Evolutionary conservation across 139 green algal genomes (phyloP), one percentile per base, ranked within the genome.

Genomic region (Mesotaenium endlicherianum): DNA sequence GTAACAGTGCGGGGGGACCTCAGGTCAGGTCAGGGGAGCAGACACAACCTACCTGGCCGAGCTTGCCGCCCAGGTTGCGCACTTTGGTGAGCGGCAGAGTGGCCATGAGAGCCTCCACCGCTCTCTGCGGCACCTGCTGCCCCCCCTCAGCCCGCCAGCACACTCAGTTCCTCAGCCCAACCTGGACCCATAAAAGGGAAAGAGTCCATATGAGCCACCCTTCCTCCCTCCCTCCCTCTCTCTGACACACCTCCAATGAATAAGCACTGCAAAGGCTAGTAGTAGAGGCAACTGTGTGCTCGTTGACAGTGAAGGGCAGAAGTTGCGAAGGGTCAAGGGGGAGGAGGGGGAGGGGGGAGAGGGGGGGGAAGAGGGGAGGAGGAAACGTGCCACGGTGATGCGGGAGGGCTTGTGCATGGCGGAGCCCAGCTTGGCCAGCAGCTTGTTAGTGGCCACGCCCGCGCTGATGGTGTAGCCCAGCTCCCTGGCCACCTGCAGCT

Each of bases 381-480:
- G 50, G 17, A 44, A 14, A 69, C n/a, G 11, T 49, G 85, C 77
- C 67, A 82, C 47, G 1, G 86, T 90, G 41, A 88, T 80, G 38
- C 85, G 55, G 74, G 82, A 84, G 5, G 86, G 86, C 45, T 90
- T 90, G 81, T 87, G 83, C 71, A 77, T 88, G 36, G 70, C 70
- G 1, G 88, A 93, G 3, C 77, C 94, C 14, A 98, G 70, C 91
- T 98, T 98, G 74, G 94, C 90, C 36, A 98, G 86, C 72, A 98
- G 89, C 91, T 89, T 85, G 47, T 71, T 77, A 38, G n/a, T 14
- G 8, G 70, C 49, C n/a, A 87, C 75, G 26, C 67, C 82, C 81
- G 89, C 92, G 6, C 86, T 92, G 57, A 76, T 80, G 0, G 91
- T 94, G 84, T 91, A 95, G 4, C 86, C 89, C 20, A 95, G 85